Evolutionary conservation across 768 basidiomycete species (phyloP), one percentile per base, ranked within the genome.

Genomic region (Russula virescens): DNA sequence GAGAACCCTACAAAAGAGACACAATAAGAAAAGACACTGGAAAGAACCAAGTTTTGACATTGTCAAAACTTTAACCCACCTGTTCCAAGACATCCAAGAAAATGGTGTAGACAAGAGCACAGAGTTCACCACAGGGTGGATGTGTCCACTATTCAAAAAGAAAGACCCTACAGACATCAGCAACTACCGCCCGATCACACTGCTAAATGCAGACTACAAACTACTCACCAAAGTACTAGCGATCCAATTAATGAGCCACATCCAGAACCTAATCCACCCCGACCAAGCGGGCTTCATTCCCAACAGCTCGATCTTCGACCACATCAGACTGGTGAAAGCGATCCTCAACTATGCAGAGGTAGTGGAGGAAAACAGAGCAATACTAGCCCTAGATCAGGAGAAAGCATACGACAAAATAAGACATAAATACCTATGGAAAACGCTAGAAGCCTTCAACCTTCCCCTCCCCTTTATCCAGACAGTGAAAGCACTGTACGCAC

Each of bases 81-180:
- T 63, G 0, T 54, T 55, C 40, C 10, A 55, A 1, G 52, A 63
- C 25, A 60, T 60, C 1, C 57, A 60, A 42, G 23, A 3, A 0
- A 26, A 55, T 1, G 52, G 62, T 0, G 25, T 28, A 0, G 4
- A 25, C 1, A 8, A 16, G 2, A 3, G 19, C 5, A 21, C 62
- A 0, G 13, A 47, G 21, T 81, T 77, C 53, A 26, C 71, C 0
- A 49, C 69, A 8, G 78, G 78, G 0, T 71, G 69, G 68, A 70
- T 74, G 60, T 70, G 75, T 69, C 77, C 74, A 0, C 31, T 80
- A 0, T 80, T 75, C 59, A 80, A 80, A 40, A 80, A 80, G 47
- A 73, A 68, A 6, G 67, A 69, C 43, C 13, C 6, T 1, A 19
- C 26, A 0, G 16, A 49, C 8, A 49, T 50, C 18, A 34, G 49